Evolutionary conservation across 345 rosid genomes (phyloP).

Genomic region (Aegle marmelos): DNA sequence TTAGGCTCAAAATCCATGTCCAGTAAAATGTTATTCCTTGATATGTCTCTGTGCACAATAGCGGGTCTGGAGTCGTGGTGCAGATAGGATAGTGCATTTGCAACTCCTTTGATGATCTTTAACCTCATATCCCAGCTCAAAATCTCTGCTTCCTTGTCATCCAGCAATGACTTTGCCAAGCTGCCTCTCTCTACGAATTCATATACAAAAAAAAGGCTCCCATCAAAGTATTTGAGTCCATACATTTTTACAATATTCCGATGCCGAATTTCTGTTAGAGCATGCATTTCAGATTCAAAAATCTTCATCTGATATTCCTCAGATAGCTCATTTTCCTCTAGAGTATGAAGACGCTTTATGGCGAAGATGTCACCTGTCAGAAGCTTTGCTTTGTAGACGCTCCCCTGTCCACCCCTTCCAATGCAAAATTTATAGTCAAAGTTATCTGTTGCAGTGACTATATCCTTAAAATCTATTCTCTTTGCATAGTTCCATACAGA

Average conservation of each 20-base stretch:
- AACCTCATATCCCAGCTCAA: constrained; percentile 37
- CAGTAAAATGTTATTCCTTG: constrained; percentile 31
- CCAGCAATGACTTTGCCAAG: constrained; percentile 25
- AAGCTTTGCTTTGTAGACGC: constrained; percentile 35
- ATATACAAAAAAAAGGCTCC: constrained; percentile 27
- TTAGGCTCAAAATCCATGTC: constrained; percentile 35
- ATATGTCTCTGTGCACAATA: constrained; percentile 45
- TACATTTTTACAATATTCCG: constrained; percentile 44
- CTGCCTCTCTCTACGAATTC: constrained; percentile 41
- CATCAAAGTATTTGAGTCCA: constrained; percentile 34
- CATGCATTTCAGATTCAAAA: constrained; percentile 38
- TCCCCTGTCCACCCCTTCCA: constrained; percentile 39
- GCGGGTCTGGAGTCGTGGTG: constrained; percentile 43
- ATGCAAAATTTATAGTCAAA: constrained; percentile 36
- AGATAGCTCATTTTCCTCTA: constrained; percentile 23
- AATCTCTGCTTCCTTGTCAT: constrained; percentile 19
- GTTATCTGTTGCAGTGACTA: constrained; percentile 36
- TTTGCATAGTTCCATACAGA: constrained; percentile 36
- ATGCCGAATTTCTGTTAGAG: constrained; percentile 38
- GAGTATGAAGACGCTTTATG: constrained; percentile 33
- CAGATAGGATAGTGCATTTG: constrained; percentile 47
- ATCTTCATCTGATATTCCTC: constrained; percentile 23
- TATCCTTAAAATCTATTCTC: constrained; percentile 28
- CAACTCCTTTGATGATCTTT: constrained; percentile 36
- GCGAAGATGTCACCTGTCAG: constrained; percentile 19